Conservation (phyloP, 2,329 filamentous ascomycete genomes). For the Bertia moriformis region DNA sequence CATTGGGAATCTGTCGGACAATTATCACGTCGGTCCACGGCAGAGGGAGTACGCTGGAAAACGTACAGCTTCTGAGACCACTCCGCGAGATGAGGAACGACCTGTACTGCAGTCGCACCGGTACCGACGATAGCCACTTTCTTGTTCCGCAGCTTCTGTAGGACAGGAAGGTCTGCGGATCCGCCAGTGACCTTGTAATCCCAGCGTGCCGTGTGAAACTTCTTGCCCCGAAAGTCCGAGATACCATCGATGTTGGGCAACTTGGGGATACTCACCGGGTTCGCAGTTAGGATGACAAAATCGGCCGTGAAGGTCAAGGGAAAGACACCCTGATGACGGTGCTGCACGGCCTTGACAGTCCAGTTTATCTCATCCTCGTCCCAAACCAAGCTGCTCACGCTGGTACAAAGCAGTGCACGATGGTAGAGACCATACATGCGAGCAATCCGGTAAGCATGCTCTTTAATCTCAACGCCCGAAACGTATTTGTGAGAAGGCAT, state of each 20-base stretch:
- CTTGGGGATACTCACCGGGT: conserved; percentile 24
- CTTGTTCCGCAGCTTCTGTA: conserved; percentile 14
- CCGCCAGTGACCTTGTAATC: conserved; percentile 24
- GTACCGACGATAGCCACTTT: conserved; percentile 10
- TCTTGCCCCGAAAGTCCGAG: conserved; percentile 18
- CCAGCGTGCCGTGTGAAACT: conserved; percentile 28
- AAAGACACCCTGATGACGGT: conserved; percentile 8
- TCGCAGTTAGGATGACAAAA: conserved; percentile 22
- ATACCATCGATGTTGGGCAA: conserved; percentile 26
- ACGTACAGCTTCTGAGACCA: conserved; percentile 34
- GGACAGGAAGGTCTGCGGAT: conserved; percentile 10
- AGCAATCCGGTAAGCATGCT: conserved; percentile 27
- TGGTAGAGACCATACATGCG: conserved; percentile 26
- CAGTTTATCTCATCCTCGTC: conserved; percentile 18
- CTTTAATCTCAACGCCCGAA: conserved; percentile 25
- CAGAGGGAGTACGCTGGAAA: conserved; percentile 38
- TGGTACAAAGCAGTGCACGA: conserved; percentile 29
- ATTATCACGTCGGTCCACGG: conserved; percentile 21
- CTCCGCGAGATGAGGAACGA: conserved; percentile 22
- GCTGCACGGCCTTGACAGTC: conserved; percentile 10
- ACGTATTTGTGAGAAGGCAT: conserved; percentile 35
- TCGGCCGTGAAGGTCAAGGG: too few species aligned
- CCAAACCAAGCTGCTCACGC: conserved; percentile 26
- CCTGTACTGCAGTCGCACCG: conserved; percentile 10
- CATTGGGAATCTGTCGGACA: conserved; percentile 22